These are phyloP conservation scores for Botryosphaeria agaves DNA, from an alignment of 2,329 filamentous ascomycete species.

Conservation along the genomic window DNA sequence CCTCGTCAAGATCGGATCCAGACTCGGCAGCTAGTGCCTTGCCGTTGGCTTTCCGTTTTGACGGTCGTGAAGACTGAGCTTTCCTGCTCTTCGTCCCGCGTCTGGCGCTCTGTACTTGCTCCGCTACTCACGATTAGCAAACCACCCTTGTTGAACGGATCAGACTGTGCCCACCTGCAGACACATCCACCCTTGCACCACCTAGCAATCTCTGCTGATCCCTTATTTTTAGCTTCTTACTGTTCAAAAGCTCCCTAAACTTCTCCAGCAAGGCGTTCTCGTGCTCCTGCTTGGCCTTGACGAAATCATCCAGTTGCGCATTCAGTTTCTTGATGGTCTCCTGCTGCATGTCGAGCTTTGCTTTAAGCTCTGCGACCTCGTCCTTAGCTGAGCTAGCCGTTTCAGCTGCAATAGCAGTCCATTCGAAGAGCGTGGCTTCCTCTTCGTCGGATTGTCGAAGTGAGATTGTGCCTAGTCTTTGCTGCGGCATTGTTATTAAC, in stretches of 20 bases:
- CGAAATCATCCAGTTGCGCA: conserved; percentile 47
- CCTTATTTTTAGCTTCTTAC: conserved; percentile 66
- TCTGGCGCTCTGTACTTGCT: conserved; percentile 2
- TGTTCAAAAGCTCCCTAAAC: conserved; percentile 53
- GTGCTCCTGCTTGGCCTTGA: conserved; percentile 46
- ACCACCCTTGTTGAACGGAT: neutral
- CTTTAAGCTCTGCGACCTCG: conserved; percentile 25
- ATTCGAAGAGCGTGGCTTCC: conserved; percentile 49
- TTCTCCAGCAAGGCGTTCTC: conserved; percentile 51
- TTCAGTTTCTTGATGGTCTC: conserved; percentile 40
- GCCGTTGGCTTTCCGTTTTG: conserved; percentile 14
- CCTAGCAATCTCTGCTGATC: conserved; percentile 50
- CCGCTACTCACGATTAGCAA: conserved; percentile 1
- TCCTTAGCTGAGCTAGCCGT: conserved; percentile 28
- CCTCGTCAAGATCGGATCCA: conserved; percentile 22
- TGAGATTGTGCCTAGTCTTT: conserved; percentile 50
- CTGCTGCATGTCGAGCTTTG: conserved; percentile 32
- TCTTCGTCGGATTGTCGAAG: conserved; percentile 38
- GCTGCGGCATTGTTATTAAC: conserved; percentile 24
- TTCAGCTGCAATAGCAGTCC: conserved; percentile 44
- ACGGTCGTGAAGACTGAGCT: conserved; percentile 10
- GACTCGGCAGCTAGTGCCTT: conserved; percentile 5
- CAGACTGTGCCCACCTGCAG: conserved; percentile 19
- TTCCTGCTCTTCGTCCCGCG: conserved; percentile 4
- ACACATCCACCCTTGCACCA: conserved; percentile 42